Percentiles rank a stretch among this genome's conserved stretches.
Evolutionary conservation across 2,329 filamentous ascomycete genomes (phyloP).

Genomic region (Calycina herbarum): DNA sequence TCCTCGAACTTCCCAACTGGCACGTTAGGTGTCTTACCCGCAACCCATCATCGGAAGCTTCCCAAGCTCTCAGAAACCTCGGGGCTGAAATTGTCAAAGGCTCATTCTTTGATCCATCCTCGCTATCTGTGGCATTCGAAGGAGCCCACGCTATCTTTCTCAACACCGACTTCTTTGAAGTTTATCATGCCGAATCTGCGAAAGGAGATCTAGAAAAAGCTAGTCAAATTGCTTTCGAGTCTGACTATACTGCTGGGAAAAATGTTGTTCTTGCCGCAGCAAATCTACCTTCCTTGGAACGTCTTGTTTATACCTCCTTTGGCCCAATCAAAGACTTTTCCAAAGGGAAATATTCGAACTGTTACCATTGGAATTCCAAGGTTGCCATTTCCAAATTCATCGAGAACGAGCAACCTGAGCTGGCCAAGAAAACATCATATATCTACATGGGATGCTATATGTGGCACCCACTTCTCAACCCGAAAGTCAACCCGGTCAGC

Average conservation of each 20-base stretch:
- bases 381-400: slow-evolving; percentile 36
- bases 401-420: slow-evolving; percentile 27
- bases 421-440: slow-evolving; percentile 40
- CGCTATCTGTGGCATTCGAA: slow-evolving; percentile 44
- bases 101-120: slow-evolving; percentile 43
- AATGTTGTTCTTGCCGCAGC: slow-evolving; percentile 36
- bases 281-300: slow-evolving; percentile 36
- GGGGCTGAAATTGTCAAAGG: slow-evolving; percentile 46
- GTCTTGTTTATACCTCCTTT: slow-evolving; percentile 44
- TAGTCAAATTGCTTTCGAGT: slow-evolving; percentile 23
- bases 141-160: slow-evolving; percentile 52
- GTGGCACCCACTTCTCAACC: slow-evolving; percentile 16
- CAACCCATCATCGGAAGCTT: slow-evolving; percentile 43
- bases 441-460: slow-evolving; percentile 29
- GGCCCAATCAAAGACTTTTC: slow-evolving; percentile 35
- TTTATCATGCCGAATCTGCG: slow-evolving; percentile 42
- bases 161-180: slow-evolving; percentile 45
- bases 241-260: slow-evolving; percentile 30
- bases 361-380: slow-evolving; percentile 41
- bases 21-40: slow-evolving; percentile 47
- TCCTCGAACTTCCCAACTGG: neutral
- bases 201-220: slow-evolving; percentile 1
- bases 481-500: neutral
- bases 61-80: slow-evolving; percentile 40
- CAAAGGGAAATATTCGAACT: slow-evolving; percentile 43